Conservation (phyloP, 75 land plant genomes). For the Azolla pinnata region DNA sequence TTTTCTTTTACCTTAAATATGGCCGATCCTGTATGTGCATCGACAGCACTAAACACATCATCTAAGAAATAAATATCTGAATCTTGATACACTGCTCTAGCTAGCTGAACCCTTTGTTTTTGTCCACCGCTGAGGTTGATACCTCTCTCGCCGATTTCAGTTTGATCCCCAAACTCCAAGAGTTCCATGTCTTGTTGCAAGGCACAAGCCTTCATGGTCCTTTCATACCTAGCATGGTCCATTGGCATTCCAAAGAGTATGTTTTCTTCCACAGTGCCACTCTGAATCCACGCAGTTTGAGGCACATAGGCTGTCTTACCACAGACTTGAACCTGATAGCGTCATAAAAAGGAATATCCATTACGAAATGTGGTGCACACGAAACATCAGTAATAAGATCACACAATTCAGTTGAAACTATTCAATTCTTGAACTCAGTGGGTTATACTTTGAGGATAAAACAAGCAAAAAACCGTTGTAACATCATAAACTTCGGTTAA, state of each 20-base stretch:
- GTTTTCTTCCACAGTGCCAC: constrained; percentile 23
- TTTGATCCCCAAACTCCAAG: constrained; percentile 26
- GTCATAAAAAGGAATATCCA: no score
- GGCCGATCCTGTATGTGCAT: constrained; percentile 24
- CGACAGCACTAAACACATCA: constrained; percentile 25
- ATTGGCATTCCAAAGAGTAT: constrained; percentile 26
- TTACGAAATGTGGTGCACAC: no score
- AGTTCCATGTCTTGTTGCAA: constrained; percentile 18
- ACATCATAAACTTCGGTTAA: no score
- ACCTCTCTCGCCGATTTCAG: constrained; percentile 25
- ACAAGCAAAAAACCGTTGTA: no score
- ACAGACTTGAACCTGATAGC: constrained; percentile 16
- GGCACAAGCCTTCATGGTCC: constrained; percentile 20
- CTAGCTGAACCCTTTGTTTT: constrained; percentile 22
- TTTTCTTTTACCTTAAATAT: constrained; percentile 26
- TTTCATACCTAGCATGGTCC: constrained; percentile 9
- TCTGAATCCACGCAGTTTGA: constrained; percentile 31
- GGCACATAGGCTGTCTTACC: constrained; percentile 27
- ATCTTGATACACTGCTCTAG: constrained; percentile 23
- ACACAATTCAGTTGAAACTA: no score
- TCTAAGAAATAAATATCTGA: constrained; percentile 26
- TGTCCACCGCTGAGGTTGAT: constrained; percentile 31
- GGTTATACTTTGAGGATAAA: no score
- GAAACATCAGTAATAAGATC: no score
- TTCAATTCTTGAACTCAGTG: no score